phyloP scores from a whole-genome alignment of 179 eudicot species.

The Nepenthes alata region DNA sequence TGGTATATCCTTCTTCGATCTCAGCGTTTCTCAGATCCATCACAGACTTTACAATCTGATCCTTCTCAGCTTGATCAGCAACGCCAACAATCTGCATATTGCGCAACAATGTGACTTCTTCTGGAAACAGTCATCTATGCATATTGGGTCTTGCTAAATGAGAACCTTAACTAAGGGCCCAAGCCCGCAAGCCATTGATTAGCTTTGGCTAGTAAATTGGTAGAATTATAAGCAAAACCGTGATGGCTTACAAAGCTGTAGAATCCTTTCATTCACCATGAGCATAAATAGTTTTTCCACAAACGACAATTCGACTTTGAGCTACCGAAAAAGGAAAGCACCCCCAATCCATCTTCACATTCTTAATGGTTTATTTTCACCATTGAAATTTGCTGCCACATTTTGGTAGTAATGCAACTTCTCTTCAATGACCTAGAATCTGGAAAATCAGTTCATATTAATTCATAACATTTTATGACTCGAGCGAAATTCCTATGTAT shows the following conservation, averaged over 20 bases:
- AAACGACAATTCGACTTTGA: too few relatives aligned
- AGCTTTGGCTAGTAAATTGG: background rate
- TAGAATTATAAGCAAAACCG: conserved; percentile 1
- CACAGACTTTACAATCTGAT: conserved; percentile 87
- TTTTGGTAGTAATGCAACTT: too few relatives aligned
- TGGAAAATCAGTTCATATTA: too few relatives aligned
- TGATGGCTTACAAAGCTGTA: background rate
- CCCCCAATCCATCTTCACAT: too few relatives aligned
- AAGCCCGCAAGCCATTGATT: background rate
- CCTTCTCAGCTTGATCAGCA: conserved; percentile 83
- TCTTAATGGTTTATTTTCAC: too few relatives aligned
- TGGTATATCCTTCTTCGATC: conserved; percentile 85
- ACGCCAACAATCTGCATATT: conserved; percentile 70
- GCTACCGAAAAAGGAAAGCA: too few relatives aligned
- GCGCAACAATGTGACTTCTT: background rate
- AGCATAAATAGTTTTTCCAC: too few relatives aligned
- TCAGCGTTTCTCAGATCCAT: conserved; percentile 76
- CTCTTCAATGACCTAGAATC: too few relatives aligned
- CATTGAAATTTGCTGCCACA: too few relatives aligned
- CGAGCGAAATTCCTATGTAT: too few relatives aligned
- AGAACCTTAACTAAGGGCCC: background rate
- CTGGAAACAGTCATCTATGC: background rate
- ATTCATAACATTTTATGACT: too few relatives aligned
- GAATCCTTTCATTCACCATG: background rate
- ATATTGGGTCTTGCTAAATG: background rate